Evolutionary conservation across 2,329 filamentous ascomycete species (phyloP), one percentile per base, ranked within the genome.

Genomic region (Clonostachys rhizophaga): DNA sequence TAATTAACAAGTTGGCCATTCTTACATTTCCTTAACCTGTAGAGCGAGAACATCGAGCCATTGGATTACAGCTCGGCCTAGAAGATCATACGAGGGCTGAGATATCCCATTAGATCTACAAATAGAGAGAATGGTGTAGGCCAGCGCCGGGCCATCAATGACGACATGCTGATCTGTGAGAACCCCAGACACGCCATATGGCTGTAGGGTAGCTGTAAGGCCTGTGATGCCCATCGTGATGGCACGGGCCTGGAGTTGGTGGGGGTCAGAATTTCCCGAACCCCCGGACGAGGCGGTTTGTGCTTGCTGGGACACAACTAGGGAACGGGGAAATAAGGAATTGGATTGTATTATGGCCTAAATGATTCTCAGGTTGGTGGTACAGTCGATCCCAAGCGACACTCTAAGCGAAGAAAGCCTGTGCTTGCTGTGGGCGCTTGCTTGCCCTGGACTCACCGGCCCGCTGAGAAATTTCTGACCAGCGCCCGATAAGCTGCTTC

Each of bases 71-170:
- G 76, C 74, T 7, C 70, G 61, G 13, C 80, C 84, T 40, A 94
- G 72, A 40, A 85, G 72, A 11, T 69, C 57, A 63, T 91, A 90
- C 0, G 80, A 76, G 6, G 85, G 81, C 33, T 78, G 70, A 12
- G 78, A 71, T 37, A 79, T 67, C 43, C 73, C 71, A 56, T 74
- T 75, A 37, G 64, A 64, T 17, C 63, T 67, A 47, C 83, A 76
- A 16, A 81, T 65, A 44, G 81, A 70, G 50, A 87, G 82, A 39
- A 91, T 71, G 61, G 89, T 79, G 61, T 92, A 87, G 2, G 89
- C 87, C 24, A 95, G 68, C 3, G 83, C 84, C 5, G 91, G 90
- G 0, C 90, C 91, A 60, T 96, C 91, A 47, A 95, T 81, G 41
- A 81, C 74, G 17, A 78, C 65, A 6, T 57, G 56, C 37, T 71